Percentiles rank a stretch among this genome's conserved stretches.
Conservation (phyloP, 257 asterid species). For the Perilla frutescens region DNA sequence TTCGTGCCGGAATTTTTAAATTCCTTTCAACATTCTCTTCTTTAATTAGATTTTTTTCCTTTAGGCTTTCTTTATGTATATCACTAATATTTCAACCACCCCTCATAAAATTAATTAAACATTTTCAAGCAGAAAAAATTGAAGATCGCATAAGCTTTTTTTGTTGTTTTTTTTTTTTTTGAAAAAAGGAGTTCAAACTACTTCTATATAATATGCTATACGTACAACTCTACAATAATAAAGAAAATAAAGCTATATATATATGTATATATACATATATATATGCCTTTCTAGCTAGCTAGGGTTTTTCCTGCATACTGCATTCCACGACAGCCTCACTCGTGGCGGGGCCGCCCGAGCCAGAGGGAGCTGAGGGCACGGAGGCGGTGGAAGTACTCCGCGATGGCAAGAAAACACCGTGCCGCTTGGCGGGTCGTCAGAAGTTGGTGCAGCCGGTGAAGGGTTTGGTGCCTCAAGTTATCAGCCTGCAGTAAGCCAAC, state of each 20-base stretch:
- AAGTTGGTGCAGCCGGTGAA: conserved; percentile 69
- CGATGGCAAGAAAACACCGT: conserved; percentile 68
- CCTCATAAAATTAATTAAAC: background rate
- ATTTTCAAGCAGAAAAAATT: background rate
- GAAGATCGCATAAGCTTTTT: background rate
- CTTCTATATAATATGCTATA: conserved; percentile 2
- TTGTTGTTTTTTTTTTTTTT: too few relatives aligned
- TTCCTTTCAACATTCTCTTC: background rate
- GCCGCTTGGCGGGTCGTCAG: conserved; percentile 74
- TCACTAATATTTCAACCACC: conserved; percentile 2
- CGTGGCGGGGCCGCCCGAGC: conserved; percentile 67
- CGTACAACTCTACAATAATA: background rate
- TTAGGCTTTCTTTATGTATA: background rate
- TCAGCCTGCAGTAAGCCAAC: conserved; percentile 61
- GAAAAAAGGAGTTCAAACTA: background rate
- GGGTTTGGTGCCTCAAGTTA: conserved; percentile 70
- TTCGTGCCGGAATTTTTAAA: background rate
- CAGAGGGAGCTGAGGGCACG: conserved; percentile 88
- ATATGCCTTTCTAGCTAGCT: conserved; percentile 6
- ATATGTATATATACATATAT: background rate
- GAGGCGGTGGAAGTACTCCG: conserved; percentile 81
- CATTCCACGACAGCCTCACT: background rate
- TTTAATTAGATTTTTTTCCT: background rate
- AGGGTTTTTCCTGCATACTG: conserved; percentile 19
- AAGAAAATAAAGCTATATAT: background rate